Base-by-base conservation (phyloP, 192 early-diverging fungal species). In the Backusella sp. region DNA sequence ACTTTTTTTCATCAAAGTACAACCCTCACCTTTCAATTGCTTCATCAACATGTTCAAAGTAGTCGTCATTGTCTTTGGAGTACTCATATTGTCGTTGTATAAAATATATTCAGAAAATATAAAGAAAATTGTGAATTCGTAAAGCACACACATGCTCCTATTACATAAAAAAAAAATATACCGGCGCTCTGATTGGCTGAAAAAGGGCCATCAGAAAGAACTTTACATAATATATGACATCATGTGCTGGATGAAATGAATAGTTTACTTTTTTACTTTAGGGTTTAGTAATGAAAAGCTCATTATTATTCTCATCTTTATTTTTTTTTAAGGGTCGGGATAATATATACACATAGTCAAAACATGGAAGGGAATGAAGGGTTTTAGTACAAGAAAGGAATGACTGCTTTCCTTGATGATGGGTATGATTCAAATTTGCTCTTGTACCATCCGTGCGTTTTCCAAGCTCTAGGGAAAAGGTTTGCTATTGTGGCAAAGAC, bases 311-410 rank as follows among this genome's bases (percentile, higher is more conserved):
- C 4, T 44, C 19, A 49, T n/a, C 32, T 32, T 32, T n/a, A n/a
- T n/a, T n/a, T 32, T 32, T 32, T n/a, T 19, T 49, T 49, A 49
- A 44, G 15, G 14, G 14, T 44, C 37, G 37, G 37, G 42, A 44
- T 17, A 5, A 17, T 44, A 44, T 44, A 44, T 19, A 53, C 7
- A 53, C 5, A 8, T 1, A 53, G 52, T 21, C n/a, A 53, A 53
- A 53, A n/a, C 5, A 53, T 15, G 12, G 42, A 44, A 59, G 21
- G 23, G 23, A 21, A 28, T 28, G 56, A 62, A 28, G 12, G 3
- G 8, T 62, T 62, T 69, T 74, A 84, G 32, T 73, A 83, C 21
- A 84, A 4, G 56, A 75, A 84, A 26, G 83, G 83, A 62, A 84
- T 72, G 32, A 84, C 59, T 12, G 81, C 83, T 32, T 80, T 84